Conservation (phyloP, 257 asterid species). For the Phtheirospermum japonicum region DNA sequence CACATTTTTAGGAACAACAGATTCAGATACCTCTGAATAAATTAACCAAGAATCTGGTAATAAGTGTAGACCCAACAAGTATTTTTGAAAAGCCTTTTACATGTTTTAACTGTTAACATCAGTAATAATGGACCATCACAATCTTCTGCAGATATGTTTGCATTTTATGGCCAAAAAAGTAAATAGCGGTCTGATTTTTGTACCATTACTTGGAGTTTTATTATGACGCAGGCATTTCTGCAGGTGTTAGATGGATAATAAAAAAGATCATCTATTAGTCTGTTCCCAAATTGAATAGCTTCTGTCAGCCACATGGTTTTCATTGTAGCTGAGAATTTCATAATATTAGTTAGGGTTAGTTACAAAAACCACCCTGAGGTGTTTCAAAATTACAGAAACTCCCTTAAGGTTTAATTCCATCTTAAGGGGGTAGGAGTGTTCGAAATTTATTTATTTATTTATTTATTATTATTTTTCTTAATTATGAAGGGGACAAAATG, state of each 20-base stretch:
- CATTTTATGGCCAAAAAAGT: constrained; percentile 25
- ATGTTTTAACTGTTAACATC: constrained; percentile 13
- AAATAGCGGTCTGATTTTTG: constrained; percentile 25
- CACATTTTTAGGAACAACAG: neutral
- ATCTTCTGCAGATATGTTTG: constrained; percentile 13
- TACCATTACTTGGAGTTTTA: constrained; percentile 28
- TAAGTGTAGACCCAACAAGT: constrained; percentile 13
- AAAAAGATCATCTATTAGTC: constrained; percentile 24
- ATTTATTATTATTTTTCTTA: too few relatives aligned
- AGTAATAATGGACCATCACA: constrained; percentile 19
- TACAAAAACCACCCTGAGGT: neutral
- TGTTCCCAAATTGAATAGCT: constrained; percentile 29
- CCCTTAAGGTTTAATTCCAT: too few relatives aligned
- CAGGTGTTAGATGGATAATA: constrained; percentile 27
- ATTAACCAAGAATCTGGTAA: neutral
- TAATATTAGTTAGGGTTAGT: neutral
- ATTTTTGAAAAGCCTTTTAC: constrained; percentile 16
- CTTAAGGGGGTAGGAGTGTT: neutral
- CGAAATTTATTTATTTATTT: neutral
- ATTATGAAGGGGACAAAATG: too few relatives aligned
- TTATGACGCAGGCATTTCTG: constrained; percentile 28
- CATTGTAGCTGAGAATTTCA: constrained; percentile 13
- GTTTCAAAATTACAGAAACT: too few relatives aligned
- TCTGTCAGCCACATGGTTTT: constrained; percentile 27
- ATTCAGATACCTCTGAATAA: neutral